Evolutionary conservation across 2,329 filamentous ascomycete genomes (phyloP).

Genomic region (Ceratocystis alfenasii): DNA sequence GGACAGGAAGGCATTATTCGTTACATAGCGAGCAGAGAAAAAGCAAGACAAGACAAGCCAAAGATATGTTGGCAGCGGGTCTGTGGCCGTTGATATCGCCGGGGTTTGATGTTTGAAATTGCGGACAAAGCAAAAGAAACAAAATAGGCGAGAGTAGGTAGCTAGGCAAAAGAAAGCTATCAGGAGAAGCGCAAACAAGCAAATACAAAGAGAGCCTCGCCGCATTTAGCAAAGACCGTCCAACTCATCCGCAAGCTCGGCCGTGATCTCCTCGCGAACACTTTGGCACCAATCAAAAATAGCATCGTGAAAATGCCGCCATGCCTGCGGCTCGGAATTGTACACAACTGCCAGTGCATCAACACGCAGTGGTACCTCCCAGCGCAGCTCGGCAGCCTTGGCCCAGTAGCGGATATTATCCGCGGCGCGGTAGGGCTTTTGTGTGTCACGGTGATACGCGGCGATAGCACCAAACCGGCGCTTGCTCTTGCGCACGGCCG

Average conservation of each 20-base stretch:
- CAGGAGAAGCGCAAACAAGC: background rate
- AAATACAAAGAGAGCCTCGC: background rate
- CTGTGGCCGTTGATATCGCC: too few relatives aligned
- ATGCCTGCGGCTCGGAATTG: constrained; percentile 54
- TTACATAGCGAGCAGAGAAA: too few relatives aligned
- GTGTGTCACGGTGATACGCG: constrained; percentile 79
- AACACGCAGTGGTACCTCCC: constrained; percentile 72
- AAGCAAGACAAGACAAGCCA: too few relatives aligned
- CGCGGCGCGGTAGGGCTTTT: constrained; percentile 83
- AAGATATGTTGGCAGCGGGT: too few relatives aligned
- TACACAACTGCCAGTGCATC: constrained; percentile 82
- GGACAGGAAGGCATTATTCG: too few relatives aligned
- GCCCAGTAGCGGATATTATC: constrained; percentile 94
- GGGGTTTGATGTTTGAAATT: too few relatives aligned
- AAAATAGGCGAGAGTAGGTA: too few relatives aligned
- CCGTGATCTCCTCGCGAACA: constrained; percentile 71
- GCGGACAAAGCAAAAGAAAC: too few relatives aligned
- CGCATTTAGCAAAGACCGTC: constrained; percentile 1
- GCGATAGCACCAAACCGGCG: constrained; percentile 83
- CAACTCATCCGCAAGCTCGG: constrained; percentile 39
- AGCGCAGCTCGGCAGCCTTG: constrained; percentile 88
- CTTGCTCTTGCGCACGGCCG: constrained; percentile 70
- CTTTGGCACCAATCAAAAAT: constrained; percentile 71
- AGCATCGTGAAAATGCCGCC: constrained; percentile 72
- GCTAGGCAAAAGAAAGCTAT: background rate